Evolutionary conservation across 2,329 filamentous ascomycete genomes (phyloP).

Genomic region (Fusarium anguioides): DNA sequence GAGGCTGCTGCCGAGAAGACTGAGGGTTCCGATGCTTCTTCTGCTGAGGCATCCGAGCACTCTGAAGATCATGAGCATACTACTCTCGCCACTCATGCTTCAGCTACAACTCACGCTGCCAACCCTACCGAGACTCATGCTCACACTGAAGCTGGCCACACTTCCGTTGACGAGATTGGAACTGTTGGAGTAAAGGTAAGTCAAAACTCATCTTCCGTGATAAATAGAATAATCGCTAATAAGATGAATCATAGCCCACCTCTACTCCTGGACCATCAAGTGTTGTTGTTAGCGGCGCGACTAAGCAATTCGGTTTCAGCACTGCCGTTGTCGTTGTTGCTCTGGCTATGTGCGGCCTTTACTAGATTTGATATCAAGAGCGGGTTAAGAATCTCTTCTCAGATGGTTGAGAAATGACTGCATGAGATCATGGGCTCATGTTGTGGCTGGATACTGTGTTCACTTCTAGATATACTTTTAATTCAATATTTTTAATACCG

Average conservation of each 20-base stretch:
- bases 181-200: constrained; percentile 29
- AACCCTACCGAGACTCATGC: neutral
- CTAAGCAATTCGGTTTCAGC: constrained; percentile 20
- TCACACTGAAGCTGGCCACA: neutral
- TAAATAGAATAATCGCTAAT: neutral
- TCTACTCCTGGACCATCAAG: constrained; percentile 15
- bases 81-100: neutral
- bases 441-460: neutral
- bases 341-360: constrained; percentile 12
- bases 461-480: neutral
- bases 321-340: neutral
- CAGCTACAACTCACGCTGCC: neutral
- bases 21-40: neutral
- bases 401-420: fast-evolving
- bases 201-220: neutral
- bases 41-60: neutral
- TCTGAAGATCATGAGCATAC: neutral
- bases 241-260: neutral
- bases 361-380: neutral
- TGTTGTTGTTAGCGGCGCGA: constrained; percentile 13
- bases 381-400: fast-evolving
- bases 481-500: neutral
- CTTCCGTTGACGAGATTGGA: constrained; percentile 17
- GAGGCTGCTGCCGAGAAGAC: neutral
- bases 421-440: neutral